Evolutionary conservation across 441 rosid species (phyloP).

Genomic region (Breynia disticha): DNA sequence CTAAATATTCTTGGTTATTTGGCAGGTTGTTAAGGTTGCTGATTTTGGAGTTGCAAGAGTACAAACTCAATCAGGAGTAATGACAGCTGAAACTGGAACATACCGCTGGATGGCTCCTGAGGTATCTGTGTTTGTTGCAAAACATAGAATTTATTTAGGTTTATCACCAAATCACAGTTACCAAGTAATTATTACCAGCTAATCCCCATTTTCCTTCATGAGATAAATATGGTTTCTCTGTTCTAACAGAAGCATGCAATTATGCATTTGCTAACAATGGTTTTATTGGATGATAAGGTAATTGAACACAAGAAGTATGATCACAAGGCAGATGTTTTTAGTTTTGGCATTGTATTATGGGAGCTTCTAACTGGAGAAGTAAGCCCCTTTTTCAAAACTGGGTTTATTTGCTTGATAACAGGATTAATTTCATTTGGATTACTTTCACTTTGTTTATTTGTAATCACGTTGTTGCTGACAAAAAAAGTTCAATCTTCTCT

Average conservation of each 20-base stretch:
- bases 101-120: conserved; percentile 92
- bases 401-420: neutral
- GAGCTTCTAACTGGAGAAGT: conserved; percentile 93
- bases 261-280: conserved; percentile 14
- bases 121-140: conserved; percentile 26
- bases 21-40: conserved; percentile 59
- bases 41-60: conserved; percentile 82
- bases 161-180: no score
- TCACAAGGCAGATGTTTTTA: conserved; percentile 85
- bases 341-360: conserved; percentile 83
- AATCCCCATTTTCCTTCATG: no score
- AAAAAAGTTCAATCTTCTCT: neutral
- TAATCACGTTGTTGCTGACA: neutral
- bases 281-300: conserved; percentile 49
- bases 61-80: conserved; percentile 48
- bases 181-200: no score
- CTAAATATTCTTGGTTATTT: conserved; percentile 6
- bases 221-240: no score
- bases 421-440: neutral
- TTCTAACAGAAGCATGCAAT: neutral
- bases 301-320: conserved; percentile 89
- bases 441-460: neutral
- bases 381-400: conserved; percentile 12
- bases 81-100: conserved; percentile 81
- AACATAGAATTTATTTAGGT: conserved; percentile 2